Conservation (phyloP, 306 rosid species). For the Acacia acuminata region DNA sequence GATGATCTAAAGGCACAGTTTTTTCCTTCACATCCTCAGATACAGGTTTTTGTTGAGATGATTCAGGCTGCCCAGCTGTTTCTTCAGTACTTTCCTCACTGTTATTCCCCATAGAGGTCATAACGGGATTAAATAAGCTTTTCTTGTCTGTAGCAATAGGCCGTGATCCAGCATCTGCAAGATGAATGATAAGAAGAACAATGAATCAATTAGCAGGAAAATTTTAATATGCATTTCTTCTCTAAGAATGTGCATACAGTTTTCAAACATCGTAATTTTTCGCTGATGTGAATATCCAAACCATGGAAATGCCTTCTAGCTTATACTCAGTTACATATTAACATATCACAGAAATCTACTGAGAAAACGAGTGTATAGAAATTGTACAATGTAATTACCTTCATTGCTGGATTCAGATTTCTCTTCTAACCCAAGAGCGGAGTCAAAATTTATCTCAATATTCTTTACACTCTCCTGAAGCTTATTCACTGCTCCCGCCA, state of each 20-base stretch:
- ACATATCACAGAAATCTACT: slow-evolving; percentile 9
- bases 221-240: neutral
- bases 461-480: slow-evolving; percentile 98
- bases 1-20: slow-evolving; percentile 47
- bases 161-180: slow-evolving; percentile 80
- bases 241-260: slow-evolving; percentile 14
- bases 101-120: slow-evolving; percentile 75
- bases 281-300: slow-evolving; percentile 1
- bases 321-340: slow-evolving; percentile 22
- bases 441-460: slow-evolving; percentile 96
- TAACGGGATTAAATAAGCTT: slow-evolving; percentile 70
- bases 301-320: neutral
- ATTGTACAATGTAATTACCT: slow-evolving; percentile 54
- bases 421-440: slow-evolving; percentile 89
- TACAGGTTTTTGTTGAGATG: slow-evolving; percentile 45
- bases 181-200: slow-evolving; percentile 29
- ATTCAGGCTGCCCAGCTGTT: slow-evolving; percentile 45
- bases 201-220: slow-evolving; percentile 33
- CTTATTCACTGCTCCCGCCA: slow-evolving; percentile 98
- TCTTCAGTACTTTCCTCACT: slow-evolving; percentile 54
- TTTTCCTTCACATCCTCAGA: slow-evolving; percentile 44
- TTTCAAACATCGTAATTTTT: neutral
- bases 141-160: slow-evolving; percentile 62
- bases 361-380: slow-evolving; percentile 19
- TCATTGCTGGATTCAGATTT: slow-evolving; percentile 72